Base-by-base conservation (phyloP, 2,329 filamentous ascomycete genomes). In the Aspergillus clavatus region DNA sequence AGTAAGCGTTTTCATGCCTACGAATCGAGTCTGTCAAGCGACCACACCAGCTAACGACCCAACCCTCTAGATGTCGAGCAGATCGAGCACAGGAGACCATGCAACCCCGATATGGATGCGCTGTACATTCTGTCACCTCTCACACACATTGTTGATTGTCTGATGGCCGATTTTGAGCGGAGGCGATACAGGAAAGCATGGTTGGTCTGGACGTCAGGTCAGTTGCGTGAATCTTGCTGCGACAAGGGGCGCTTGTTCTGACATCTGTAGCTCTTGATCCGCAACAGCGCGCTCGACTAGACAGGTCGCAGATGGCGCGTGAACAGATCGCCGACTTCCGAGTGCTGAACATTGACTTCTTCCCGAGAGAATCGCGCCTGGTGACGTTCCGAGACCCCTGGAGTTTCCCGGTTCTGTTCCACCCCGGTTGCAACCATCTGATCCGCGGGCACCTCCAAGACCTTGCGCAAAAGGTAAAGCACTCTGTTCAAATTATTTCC, bases 381-480 rank as follows among this genome's bases (percentile, higher is more conserved):
- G 76, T 96, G 57, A 95, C 89, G 0, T 96, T 98, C 60, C 78
- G 87, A 62, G 91, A 98, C 63, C 91, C 93, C 1, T 95, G 86
- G 83, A 97, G 91, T 70, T 98, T 98, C 61, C 89, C 89, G 1
- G 79, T 90, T 41, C 76, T 98, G 47, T 98, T 86, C 70, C 91
- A 98, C 63, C 91, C 91, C 1, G 81, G 79, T 43, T 97, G 93
- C 71, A 95, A 95, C 66, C 78, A 82, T 53, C 72, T 96, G 35
- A 85, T 98, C 31, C 81, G 84, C 39, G 78, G 80, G 44, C 91
- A 98, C 64, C 82, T 98, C 78, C 83, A 90, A 61, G 77, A 80
- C 29, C 72, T 97, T 44, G 89, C 93, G 22, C 87, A 95, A 66
- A 96, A 91, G 82, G 89, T 94, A 65, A 31, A 56, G 28, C 33